A percentile compares a stretch with the other conserved stretches of the same genome.
Conservation (phyloP, 73 alveolate genomes). For the Stentor coeruleus region DNA sequence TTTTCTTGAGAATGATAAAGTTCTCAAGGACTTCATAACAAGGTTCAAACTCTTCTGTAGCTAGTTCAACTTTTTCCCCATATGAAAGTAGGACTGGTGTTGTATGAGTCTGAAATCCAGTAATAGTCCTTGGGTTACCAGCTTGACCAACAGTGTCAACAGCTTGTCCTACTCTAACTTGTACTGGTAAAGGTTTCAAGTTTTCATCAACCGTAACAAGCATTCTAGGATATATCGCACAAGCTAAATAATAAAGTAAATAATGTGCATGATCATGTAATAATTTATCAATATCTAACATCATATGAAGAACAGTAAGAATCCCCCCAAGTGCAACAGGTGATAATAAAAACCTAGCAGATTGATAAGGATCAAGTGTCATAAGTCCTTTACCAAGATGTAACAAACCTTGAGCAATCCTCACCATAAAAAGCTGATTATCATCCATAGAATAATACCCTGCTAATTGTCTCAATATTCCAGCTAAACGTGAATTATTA, state of each 20-base stretch:
- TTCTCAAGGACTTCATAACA: slow-evolving; percentile 82
- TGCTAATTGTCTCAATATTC: slow-evolving; percentile 86
- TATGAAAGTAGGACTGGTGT: slow-evolving; percentile 90
- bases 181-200: slow-evolving; percentile 76
- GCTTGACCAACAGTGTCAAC: slow-evolving; percentile 78
- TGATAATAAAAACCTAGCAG: slow-evolving; percentile 73
- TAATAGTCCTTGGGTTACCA: slow-evolving; percentile 88
- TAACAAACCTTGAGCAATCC: slow-evolving; percentile 90
- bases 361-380: slow-evolving; percentile 80
- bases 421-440: slow-evolving; percentile 84
- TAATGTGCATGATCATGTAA: slow-evolving; percentile 77
- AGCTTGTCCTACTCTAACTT: slow-evolving; percentile 93
- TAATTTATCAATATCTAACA: slow-evolving; percentile 66
- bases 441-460: slow-evolving; percentile 86
- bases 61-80: slow-evolving; percentile 91
- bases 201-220: slow-evolving; percentile 84
- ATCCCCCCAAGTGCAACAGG: slow-evolving; percentile 77
- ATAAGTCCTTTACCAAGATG: slow-evolving; percentile 79
- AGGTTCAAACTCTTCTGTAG: slow-evolving; percentile 85
- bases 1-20: slow-evolving; percentile 86
- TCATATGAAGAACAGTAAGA: slow-evolving; percentile 62
- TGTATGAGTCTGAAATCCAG: slow-evolving; percentile 95
- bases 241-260: slow-evolving; percentile 82
- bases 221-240: slow-evolving; percentile 94
- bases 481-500: slow-evolving; percentile 90